Evolutionary conservation across 345 rosid species (phyloP), one percentile per base, ranked within the genome.

Genomic region (Citrus reticulata): DNA sequence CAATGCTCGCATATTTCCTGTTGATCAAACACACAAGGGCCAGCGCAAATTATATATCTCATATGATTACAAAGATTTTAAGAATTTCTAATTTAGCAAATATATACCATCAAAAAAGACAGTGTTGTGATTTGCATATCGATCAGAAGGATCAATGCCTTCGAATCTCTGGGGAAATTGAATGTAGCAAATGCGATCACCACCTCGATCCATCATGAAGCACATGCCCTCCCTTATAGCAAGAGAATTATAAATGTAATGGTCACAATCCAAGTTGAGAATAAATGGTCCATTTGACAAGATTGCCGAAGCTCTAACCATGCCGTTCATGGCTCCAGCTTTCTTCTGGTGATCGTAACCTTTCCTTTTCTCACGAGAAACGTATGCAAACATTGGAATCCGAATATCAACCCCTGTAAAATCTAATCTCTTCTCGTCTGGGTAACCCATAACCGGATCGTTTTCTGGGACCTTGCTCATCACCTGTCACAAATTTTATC

Each of bases 121-220:
- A 0, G 93, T 84, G 79, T 94, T 94, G 74, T 94, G 98, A 79
- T 94, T 94, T 54, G 98, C 97, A 67, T 94, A 93, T 73, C 98
- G 87, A 86, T 94, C 97, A 0, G 98, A 94, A 0, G 98, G 98
- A 78, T 94, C 98, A n/a, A 94, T 87, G 77, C 98, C 98, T 88
- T 94, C 98, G 35, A 94, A 94, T 78, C 98, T 78, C 81, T 94
- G 97, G 2, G 98, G 98, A 80, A 95, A 95, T 79, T 95, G 98
- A 51, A 95, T 87, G 88, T 91, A 95, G 86, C 98, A 93, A 27
- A 95, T 83, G 20, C 98, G 85, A 54, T 95, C 98, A 8, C 98
- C 98, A 0, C 98, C 98, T 3, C 98, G 95, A 77, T 95, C 98
- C 98, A 95, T 95, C 98, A 95, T 95, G 83, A 95, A 95, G 80